Percentiles rank a stretch among this genome's conserved stretches.
These are phyloP conservation scores for Pichia sporocuriosa DNA, from an alignment of 805 yeast species.

Conservation along the genomic window DNA sequence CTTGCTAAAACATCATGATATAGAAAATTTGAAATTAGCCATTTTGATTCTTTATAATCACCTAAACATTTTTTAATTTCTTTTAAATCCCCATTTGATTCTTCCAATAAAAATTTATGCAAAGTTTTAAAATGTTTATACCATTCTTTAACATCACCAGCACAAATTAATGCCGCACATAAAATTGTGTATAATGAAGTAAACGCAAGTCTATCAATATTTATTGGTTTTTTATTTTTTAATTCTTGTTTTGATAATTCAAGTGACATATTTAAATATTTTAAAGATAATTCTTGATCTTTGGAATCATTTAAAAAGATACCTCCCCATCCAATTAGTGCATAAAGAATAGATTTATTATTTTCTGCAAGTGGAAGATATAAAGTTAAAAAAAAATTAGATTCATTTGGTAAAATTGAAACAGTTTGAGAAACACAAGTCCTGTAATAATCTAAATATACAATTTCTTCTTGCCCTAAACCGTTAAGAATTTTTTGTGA, in stretches of 20 bases:
- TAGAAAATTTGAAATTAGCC: conserved; percentile 32
- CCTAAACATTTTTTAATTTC: conserved; percentile 8
- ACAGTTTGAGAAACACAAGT: conserved; percentile 40
- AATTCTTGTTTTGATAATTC: not conserved
- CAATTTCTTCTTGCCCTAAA: conserved; percentile 13
- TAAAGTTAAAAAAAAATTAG: conserved; percentile 44
- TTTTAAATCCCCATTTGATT: conserved; percentile 25
- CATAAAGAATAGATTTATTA: conserved; percentile 40
- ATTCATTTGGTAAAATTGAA: conserved; percentile 41
- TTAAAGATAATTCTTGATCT: not conserved
- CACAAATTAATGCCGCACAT: conserved; percentile 23
- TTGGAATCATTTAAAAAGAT: conserved; percentile 17
- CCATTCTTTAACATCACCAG: conserved; percentile 21
- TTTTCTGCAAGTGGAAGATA: conserved; percentile 49
- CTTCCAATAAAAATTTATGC: conserved; percentile 19
- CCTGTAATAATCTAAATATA: conserved; percentile 40
- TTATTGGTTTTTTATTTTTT: conserved; percentile 1
- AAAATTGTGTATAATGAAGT: conserved; percentile 19
- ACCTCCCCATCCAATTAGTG: conserved; percentile 50
- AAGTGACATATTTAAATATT: conserved; percentile 6
- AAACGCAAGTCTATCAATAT: conserved; percentile 14
- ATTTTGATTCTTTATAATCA: conserved; percentile 24
- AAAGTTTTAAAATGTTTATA: conserved; percentile 13
- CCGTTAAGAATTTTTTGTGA: conserved; percentile 13
- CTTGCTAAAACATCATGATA: conserved; percentile 35